These are phyloP conservation scores for Fusarium goolgardi DNA, from an alignment of 2,329 filamentous ascomycete species.

Conservation along the genomic window DNA sequence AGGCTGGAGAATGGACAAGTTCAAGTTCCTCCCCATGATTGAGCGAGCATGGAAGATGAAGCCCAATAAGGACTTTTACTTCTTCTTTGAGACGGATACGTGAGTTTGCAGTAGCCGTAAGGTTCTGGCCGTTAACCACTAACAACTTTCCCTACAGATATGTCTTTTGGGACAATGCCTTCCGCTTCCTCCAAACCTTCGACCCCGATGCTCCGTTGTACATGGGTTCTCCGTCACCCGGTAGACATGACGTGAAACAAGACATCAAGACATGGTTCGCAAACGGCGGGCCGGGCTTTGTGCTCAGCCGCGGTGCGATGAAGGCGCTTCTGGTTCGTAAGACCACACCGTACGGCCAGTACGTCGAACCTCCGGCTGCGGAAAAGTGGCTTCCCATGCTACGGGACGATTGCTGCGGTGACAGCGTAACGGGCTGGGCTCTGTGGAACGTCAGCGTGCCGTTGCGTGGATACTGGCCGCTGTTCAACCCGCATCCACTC, in stretches of 20 bases:
- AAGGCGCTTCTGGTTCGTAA: constrained; percentile 54
- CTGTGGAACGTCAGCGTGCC: constrained; percentile 58
- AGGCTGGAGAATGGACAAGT: constrained; percentile 67
- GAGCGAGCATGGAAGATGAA: constrained; percentile 61
- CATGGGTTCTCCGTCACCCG: constrained; percentile 61
- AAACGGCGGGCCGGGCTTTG: constrained; percentile 62
- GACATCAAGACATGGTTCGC: constrained; percentile 58
- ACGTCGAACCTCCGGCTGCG: constrained; percentile 53
- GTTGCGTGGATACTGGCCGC: constrained; percentile 61
- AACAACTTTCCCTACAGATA: constrained; percentile 35
- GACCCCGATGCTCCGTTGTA: constrained; percentile 59
- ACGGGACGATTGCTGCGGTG: constrained; percentile 63
- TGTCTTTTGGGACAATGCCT: constrained; percentile 56
- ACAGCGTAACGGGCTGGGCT: constrained; percentile 62
- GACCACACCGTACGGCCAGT: constrained; percentile 51
- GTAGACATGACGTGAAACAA: constrained; percentile 48
- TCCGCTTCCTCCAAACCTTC: constrained; percentile 62
- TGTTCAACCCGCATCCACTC: constrained; percentile 63
- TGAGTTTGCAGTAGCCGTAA: constrained; percentile 47
- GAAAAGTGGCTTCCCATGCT: constrained; percentile 57
- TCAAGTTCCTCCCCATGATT: constrained; percentile 68
- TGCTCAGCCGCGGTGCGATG: constrained; percentile 59
- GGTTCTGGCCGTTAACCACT: background rate
- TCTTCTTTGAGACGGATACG: constrained; percentile 68
- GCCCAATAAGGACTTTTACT: constrained; percentile 64